phyloP scores from a whole-genome alignment of 2,329 filamentous ascomycete genomes.

The Diatrype stigma region DNA sequence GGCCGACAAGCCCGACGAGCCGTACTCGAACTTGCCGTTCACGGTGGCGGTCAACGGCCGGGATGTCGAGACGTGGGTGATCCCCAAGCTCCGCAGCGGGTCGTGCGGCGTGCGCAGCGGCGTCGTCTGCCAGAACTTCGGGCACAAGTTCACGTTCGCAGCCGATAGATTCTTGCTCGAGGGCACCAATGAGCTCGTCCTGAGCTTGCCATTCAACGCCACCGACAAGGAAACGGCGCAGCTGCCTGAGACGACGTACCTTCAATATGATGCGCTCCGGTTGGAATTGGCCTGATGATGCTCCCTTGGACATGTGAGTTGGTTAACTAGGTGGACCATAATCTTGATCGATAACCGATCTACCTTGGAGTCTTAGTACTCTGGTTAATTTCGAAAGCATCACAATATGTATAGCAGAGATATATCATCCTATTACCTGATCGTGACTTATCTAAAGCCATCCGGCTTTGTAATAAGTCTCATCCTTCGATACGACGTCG shows the following conservation, averaged over 20 bases:
- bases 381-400: no score
- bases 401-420: no score
- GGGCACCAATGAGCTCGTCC: constrained; percentile 48
- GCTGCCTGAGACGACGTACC: constrained; percentile 49
- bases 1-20: constrained; percentile 46
- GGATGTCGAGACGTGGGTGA: constrained; percentile 47
- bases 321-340: no score
- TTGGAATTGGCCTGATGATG: constrained; percentile 43
- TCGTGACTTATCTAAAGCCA: no score
- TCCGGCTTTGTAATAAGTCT: no score
- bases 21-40: constrained; percentile 49
- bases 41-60: constrained; percentile 33
- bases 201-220: constrained; percentile 54
- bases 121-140: constrained; percentile 56
- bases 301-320: no score
- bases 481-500: no score
- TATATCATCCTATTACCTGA: no score
- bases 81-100: constrained; percentile 52
- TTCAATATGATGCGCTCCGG: constrained; percentile 60
- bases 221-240: constrained; percentile 54
- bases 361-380: no score
- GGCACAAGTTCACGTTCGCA: constrained; percentile 55
- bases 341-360: no score
- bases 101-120: constrained; percentile 57
- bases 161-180: constrained; percentile 35